Evolutionary conservation across 441 rosid species (phyloP).

Genomic region (Kokia cookei): DNA sequence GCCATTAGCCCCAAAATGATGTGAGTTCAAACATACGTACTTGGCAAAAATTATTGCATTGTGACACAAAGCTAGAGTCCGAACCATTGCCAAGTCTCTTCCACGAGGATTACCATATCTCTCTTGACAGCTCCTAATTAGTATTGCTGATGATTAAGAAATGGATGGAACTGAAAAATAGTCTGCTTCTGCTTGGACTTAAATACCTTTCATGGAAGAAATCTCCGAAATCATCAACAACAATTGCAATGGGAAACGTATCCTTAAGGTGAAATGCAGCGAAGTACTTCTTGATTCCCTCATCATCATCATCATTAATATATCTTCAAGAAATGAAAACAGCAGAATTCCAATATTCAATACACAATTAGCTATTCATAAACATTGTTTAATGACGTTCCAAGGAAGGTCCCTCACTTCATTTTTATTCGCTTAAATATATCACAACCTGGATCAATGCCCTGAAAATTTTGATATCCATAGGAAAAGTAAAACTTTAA

Average conservation of each 20-base stretch:
- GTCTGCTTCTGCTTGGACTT: not conserved
- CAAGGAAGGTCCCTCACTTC: slow-evolving; percentile 41
- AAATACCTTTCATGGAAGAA: slow-evolving; percentile 54
- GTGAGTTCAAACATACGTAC: slow-evolving; percentile 28
- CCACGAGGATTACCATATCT: slow-evolving; percentile 64
- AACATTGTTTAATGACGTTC: not conserved
- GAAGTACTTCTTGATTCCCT: slow-evolving; percentile 70
- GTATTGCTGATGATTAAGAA: not conserved
- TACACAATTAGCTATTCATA: not conserved
- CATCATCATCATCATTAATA: slow-evolving; percentile 74
- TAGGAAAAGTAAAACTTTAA: not conserved
- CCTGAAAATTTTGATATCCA: slow-evolving; percentile 29
- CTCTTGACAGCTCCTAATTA: slow-evolving; percentile 50
- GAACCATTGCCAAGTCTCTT: slow-evolving; percentile 77
- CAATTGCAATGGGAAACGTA: slow-evolving; percentile 41
- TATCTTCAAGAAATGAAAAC: slow-evolving; percentile 36
- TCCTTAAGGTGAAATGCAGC: slow-evolving; percentile 80
- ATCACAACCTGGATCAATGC: slow-evolving; percentile 55
- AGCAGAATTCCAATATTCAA: not conserved
- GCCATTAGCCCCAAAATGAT: not conserved
- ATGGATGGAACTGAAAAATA: not conserved
- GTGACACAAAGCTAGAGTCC: slow-evolving; percentile 68
- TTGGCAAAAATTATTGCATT: slow-evolving; percentile 59
- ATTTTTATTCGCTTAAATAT: slow-evolving; percentile 60
- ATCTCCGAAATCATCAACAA: slow-evolving; percentile 78